These are phyloP conservation scores for Leptographium procerum DNA, from an alignment of 2,329 filamentous ascomycete genomes.

Conservation along the genomic window DNA sequence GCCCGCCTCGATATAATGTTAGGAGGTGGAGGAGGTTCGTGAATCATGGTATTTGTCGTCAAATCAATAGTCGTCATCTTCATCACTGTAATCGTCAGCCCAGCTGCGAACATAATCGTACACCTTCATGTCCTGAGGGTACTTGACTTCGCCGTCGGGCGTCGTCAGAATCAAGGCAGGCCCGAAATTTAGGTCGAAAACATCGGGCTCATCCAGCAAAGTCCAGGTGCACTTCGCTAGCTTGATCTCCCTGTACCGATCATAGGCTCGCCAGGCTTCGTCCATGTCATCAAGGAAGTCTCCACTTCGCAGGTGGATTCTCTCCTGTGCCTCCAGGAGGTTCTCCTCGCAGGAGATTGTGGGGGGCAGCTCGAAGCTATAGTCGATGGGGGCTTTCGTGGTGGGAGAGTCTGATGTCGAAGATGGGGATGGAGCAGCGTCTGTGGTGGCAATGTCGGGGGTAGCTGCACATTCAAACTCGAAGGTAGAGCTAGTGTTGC, in stretches of 20 bases:
- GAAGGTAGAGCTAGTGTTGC: neutral
- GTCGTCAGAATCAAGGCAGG: slow-evolving; percentile 8
- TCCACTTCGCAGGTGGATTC: neutral
- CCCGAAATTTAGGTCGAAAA: slow-evolving; percentile 5
- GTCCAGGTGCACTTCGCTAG: slow-evolving; percentile 4
- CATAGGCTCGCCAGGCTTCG: neutral
- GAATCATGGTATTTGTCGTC: too few species aligned
- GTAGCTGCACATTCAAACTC: neutral
- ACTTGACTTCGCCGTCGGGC: slow-evolving; percentile 7
- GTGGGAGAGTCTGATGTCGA: neutral
- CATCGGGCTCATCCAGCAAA: slow-evolving; percentile 2
- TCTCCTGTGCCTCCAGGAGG: neutral
- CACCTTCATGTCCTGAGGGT: slow-evolving; percentile 8
- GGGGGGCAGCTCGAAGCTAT: neutral
- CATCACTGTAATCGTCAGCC: slow-evolving; percentile 5
- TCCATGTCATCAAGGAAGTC: neutral
- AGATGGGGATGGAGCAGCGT: too few species aligned
- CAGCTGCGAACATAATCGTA: slow-evolving; percentile 1
- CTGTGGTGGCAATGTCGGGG: neutral
- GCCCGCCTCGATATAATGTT: too few species aligned
- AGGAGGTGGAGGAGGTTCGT: too few species aligned
- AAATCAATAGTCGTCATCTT: neutral
- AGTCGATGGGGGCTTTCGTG: neutral
- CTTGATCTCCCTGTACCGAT: neutral
- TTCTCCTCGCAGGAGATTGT: neutral